Percentiles rank a stretch among this genome's conserved stretches.
phyloP scores from a whole-genome alignment of 2,329 filamentous ascomycete genomes.

The Aspergillus sp. region DNA sequence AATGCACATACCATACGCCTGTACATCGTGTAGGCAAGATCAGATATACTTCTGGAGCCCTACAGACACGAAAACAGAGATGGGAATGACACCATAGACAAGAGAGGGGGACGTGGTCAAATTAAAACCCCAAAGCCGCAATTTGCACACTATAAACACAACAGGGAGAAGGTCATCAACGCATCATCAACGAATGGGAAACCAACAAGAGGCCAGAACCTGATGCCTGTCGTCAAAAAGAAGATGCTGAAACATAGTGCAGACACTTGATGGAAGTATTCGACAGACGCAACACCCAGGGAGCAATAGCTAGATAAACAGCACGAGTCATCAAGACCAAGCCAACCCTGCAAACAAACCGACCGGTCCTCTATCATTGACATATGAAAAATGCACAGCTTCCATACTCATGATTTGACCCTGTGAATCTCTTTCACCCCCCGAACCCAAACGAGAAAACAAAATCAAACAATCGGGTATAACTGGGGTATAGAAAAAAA shows the following conservation, averaged over 20 bases:
- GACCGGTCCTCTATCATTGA: slow-evolving; percentile 21
- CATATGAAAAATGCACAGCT: slow-evolving; percentile 17
- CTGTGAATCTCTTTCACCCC: slow-evolving; percentile 7
- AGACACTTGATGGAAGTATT: background rate
- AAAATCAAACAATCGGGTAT: slow-evolving; percentile 27
- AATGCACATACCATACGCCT: no score
- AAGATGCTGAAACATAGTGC: background rate
- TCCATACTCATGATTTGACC: slow-evolving; percentile 14
- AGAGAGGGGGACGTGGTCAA: slow-evolving; percentile 9
- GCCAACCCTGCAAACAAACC: slow-evolving; percentile 6
- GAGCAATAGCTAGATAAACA: slow-evolving; percentile 7
- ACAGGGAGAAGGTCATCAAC: background rate
- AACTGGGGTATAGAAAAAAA: slow-evolving; percentile 37
- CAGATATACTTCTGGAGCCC: no score
- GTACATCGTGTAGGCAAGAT: no score
- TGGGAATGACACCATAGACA: background rate
- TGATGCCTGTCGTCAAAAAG: background rate
- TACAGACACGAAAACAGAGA: background rate
- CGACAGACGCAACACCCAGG: slow-evolving; percentile 1
- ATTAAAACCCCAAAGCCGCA: slow-evolving; percentile 11
- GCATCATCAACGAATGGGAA: background rate
- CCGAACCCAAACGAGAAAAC: slow-evolving; percentile 15
- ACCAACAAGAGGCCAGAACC: background rate
- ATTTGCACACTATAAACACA: slow-evolving; percentile 15
- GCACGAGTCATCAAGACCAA: slow-evolving; percentile 6